A percentile compares a stretch with the other conserved stretches of the same genome.
phyloP scores from a whole-genome alignment of 2,329 filamentous ascomycete species.

The Coniosporium tulheliwenetii region DNA sequence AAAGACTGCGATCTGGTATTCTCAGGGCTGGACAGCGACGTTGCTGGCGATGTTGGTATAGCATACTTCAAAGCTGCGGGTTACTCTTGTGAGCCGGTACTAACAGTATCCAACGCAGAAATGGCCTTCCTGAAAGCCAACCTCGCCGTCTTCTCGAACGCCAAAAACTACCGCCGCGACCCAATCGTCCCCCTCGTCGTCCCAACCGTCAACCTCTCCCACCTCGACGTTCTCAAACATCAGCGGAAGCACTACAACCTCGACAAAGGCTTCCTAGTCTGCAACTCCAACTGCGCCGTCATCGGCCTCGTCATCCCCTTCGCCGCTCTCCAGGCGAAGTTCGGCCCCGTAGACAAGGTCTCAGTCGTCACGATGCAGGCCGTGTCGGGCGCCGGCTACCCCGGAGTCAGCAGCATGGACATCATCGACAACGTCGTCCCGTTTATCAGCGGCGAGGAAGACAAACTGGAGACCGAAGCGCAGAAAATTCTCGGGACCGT shows the following conservation, averaged over 20 bases:
- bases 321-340: slow-evolving; percentile 71
- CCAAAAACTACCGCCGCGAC: slow-evolving; percentile 90
- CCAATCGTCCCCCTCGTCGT: slow-evolving; percentile 85
- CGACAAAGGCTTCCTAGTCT: slow-evolving; percentile 80
- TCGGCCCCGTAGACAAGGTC: slow-evolving; percentile 62
- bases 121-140: slow-evolving; percentile 81
- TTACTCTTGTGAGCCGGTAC: background rate
- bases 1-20: slow-evolving; percentile 86
- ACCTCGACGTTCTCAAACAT: slow-evolving; percentile 78
- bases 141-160: slow-evolving; percentile 89
- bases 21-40: slow-evolving; percentile 79
- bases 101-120: slow-evolving; percentile 35
- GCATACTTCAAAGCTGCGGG: slow-evolving; percentile 9
- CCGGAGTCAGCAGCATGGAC: slow-evolving; percentile 85
- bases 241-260: slow-evolving; percentile 61
- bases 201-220: slow-evolving; percentile 81
- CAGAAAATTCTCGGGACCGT: slow-evolving; percentile 80
- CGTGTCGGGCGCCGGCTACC: slow-evolving; percentile 82
- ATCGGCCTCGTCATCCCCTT: slow-evolving; percentile 94
- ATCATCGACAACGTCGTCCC: slow-evolving; percentile 93
- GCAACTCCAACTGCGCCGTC: slow-evolving; percentile 96
- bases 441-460: slow-evolving; percentile 84
- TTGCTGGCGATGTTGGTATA: slow-evolving; percentile 77
- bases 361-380: slow-evolving; percentile 92
- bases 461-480: slow-evolving; percentile 89